These are phyloP conservation scores for Entophlyctis luteolus DNA, from an alignment of 192 early-diverging fungal genomes.

Conservation along the genomic window DNA sequence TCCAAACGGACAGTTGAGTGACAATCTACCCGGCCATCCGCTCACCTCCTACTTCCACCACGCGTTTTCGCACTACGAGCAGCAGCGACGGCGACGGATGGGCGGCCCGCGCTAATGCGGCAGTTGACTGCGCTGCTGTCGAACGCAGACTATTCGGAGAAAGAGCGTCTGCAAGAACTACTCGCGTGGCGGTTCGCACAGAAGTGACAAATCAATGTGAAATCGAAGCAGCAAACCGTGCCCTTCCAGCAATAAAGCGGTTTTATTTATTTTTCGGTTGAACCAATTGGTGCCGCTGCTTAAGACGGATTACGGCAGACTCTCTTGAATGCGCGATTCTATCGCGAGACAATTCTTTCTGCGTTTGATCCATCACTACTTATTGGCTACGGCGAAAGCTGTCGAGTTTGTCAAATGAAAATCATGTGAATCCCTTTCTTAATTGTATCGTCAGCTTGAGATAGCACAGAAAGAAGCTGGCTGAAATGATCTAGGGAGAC, in stretches of 20 bases:
- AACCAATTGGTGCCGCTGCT: neutral
- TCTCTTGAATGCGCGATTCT: neutral
- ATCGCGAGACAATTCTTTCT: neutral
- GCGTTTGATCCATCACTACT: neutral
- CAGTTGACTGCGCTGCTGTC: constrained; percentile 44
- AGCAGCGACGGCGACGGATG: neutral
- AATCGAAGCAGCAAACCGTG: too few species aligned
- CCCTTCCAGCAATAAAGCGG: too few species aligned
- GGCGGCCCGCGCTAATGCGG: constrained; percentile 42
- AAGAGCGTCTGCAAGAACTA: constrained; percentile 48
- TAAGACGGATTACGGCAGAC: neutral
- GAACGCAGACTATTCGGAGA: constrained; percentile 53
- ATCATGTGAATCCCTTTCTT: neutral
- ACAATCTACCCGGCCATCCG: too few species aligned
- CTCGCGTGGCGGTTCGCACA: constrained; percentile 49
- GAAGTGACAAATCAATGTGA: neutral
- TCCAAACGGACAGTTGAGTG: constrained; percentile 19
- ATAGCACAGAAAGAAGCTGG: too few species aligned
- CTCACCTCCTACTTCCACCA: too few species aligned
- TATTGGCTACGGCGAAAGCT: neutral
- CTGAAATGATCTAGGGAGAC: too few species aligned
- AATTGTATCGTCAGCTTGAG: too few species aligned
- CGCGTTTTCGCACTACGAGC: too few species aligned
- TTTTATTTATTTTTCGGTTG: neutral
- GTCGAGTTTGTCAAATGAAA: neutral